Conservation (phyloP, 148 eudicot genomes). For the Talinum fruticosum region DNA sequence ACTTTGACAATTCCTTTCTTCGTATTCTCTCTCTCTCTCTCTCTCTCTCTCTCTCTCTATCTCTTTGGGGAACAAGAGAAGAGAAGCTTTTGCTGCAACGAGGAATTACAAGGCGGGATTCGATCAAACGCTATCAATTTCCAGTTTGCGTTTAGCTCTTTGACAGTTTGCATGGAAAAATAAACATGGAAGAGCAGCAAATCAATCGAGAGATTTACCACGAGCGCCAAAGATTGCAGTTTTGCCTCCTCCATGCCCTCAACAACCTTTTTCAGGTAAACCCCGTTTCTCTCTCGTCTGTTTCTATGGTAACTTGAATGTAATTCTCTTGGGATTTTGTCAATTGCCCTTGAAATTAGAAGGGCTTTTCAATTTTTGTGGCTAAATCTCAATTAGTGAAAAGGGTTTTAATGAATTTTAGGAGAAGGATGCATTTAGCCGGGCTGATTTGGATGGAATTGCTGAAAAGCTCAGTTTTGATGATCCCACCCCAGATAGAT, state of each 20-base stretch:
- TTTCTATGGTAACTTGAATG: not conserved
- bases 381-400: constrained; percentile 8
- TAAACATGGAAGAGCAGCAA: constrained; percentile 29
- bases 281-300: not conserved
- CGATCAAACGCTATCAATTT: not conserved
- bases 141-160: not conserved
- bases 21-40: not conserved
- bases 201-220: constrained; percentile 49
- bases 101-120: not conserved
- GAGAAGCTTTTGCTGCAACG: not conserved
- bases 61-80: not conserved
- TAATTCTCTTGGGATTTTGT: not conserved
- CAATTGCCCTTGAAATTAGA: not conserved
- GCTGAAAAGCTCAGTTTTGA: constrained; percentile 56
- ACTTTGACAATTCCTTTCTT: not conserved
- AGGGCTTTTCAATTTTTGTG: not conserved
- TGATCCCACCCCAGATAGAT: constrained; percentile 60
- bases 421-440: constrained; percentile 74
- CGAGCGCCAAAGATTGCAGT: constrained; percentile 78
- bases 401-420: constrained; percentile 30
- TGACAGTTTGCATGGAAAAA: not conserved
- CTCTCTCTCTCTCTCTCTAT: not conserved
- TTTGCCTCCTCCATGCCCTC: constrained; percentile 87
- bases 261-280: constrained; percentile 94
- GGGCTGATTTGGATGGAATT: constrained; percentile 52